These are phyloP conservation scores for Termitomyces sp. DNA, from an alignment of 768 basidiomycete species.

Conservation along the genomic window DNA sequence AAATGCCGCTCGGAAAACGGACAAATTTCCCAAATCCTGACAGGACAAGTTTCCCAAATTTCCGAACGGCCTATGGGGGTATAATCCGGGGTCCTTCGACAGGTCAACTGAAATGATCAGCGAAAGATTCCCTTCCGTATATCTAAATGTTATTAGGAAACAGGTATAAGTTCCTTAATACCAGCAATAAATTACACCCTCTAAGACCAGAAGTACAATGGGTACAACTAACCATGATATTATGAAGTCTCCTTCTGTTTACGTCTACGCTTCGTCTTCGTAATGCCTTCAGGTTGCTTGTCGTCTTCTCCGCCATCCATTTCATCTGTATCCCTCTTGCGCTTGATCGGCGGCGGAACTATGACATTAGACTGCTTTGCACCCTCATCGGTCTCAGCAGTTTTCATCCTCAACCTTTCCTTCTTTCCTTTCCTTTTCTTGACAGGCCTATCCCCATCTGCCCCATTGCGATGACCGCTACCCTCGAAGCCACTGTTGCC, in stretches of 20 bases:
- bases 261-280: constrained; percentile 30
- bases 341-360: constrained; percentile 5
- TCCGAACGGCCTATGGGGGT: too few species aligned
- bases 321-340: constrained; percentile 17
- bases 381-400: constrained; percentile 18
- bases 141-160: too few species aligned
- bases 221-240: not conserved
- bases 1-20: too few species aligned
- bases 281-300: constrained; percentile 18
- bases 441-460: constrained; percentile 21
- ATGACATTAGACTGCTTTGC: constrained; percentile 5
- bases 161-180: not conserved
- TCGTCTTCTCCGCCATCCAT: constrained; percentile 48
- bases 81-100: too few species aligned
- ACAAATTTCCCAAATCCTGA: too few species aligned
- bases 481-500: constrained; percentile 15
- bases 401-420: constrained; percentile 54
- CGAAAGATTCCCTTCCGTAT: not conserved
- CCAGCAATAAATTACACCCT: constrained; percentile 10
- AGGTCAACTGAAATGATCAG: not conserved
- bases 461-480: constrained; percentile 15
- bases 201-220: not conserved
- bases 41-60: too few species aligned
- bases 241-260: constrained; percentile 15
- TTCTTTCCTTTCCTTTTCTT: constrained; percentile 74